A percentile compares a stretch with the other conserved stretches of the same genome.
phyloP scores from a whole-genome alignment of 768 basidiomycete species.

The Leccinellum luteum region DNA sequence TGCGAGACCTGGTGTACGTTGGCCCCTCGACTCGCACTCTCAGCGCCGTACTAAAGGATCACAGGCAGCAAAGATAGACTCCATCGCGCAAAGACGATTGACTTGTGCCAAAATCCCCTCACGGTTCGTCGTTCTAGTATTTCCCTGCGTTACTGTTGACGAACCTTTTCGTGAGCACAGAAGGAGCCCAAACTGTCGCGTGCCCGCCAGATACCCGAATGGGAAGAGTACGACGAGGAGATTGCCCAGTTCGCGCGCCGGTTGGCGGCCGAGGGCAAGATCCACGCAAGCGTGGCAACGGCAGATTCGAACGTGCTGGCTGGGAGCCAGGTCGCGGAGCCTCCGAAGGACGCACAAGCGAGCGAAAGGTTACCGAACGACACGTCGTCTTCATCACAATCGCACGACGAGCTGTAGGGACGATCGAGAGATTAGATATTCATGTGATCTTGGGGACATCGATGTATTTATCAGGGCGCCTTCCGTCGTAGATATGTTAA shows the following conservation, averaged over 20 bases:
- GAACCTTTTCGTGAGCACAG: slow-evolving; percentile 38
- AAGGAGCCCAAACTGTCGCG: slow-evolving; percentile 96
- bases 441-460: neutral
- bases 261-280: slow-evolving; percentile 67
- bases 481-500: neutral
- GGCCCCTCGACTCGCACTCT: neutral
- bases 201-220: slow-evolving; percentile 94
- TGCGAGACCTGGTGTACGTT: slow-evolving; percentile 97
- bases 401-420: slow-evolving; percentile 4
- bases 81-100: slow-evolving; percentile 82
- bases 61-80: slow-evolving; percentile 81
- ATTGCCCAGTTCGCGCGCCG: slow-evolving; percentile 79
- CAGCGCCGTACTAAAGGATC: neutral
- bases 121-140: slow-evolving; percentile 53
- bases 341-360: neutral
- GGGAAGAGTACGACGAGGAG: slow-evolving; percentile 92
- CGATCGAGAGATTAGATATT: neutral
- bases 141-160: neutral
- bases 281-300: slow-evolving; percentile 63
- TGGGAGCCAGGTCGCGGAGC: slow-evolving; percentile 20
- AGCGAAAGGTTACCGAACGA: neutral
- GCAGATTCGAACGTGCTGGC: slow-evolving; percentile 72
- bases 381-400: neutral
- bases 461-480: neutral
- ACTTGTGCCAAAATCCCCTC: slow-evolving; percentile 94